A percentile compares a stretch with the other conserved stretches of the same genome.
Conservation (phyloP, 1,284 basidiomycete species). For the Ustilago hordei region DNA sequence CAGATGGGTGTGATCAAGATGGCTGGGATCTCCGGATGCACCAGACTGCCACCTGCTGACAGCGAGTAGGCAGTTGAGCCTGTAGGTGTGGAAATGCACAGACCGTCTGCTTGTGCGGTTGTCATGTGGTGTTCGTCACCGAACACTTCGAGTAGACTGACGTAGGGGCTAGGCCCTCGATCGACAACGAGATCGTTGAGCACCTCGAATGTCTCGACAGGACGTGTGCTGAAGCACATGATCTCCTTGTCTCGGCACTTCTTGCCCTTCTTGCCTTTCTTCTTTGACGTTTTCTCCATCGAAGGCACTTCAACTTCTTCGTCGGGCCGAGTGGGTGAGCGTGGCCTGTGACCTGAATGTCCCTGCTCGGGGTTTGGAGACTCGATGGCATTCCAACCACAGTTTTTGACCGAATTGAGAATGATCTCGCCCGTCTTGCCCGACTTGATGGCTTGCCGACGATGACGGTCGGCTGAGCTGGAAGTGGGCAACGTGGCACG, state of each 20-base stretch:
- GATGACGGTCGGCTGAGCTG: constrained; percentile 49
- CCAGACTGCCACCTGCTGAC: constrained; percentile 96
- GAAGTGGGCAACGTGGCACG: constrained; percentile 53
- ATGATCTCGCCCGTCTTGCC: constrained; percentile 67
- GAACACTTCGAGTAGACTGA: constrained; percentile 94
- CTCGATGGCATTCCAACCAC: constrained; percentile 67
- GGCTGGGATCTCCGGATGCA: constrained; percentile 97
- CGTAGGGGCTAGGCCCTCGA: constrained; percentile 96
- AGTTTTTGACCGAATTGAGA: constrained; percentile 61
- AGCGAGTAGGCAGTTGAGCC: constrained; percentile 95
- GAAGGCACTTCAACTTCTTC: constrained; percentile 31
- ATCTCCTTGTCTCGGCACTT: constrained; percentile 89
- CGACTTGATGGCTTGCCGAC: constrained; percentile 60
- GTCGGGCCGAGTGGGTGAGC: constrained; percentile 27
- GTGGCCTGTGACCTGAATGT: constrained; percentile 15
- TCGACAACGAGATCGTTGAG: constrained; percentile 98
- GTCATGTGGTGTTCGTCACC: constrained; percentile 99
- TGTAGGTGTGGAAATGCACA: constrained; percentile 95
- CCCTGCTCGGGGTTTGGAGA: constrained; percentile 27
- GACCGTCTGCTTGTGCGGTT: constrained; percentile 96
- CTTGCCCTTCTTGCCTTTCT: constrained; percentile 74
- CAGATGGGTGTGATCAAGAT: constrained; percentile 97
- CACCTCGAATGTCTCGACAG: constrained; percentile 97
- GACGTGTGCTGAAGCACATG: constrained; percentile 94
- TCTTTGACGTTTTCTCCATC: constrained; percentile 68